Evolutionary conservation across 2,329 filamentous ascomycete genomes (phyloP).

Genomic region (Aphanoascus verrucosus): DNA sequence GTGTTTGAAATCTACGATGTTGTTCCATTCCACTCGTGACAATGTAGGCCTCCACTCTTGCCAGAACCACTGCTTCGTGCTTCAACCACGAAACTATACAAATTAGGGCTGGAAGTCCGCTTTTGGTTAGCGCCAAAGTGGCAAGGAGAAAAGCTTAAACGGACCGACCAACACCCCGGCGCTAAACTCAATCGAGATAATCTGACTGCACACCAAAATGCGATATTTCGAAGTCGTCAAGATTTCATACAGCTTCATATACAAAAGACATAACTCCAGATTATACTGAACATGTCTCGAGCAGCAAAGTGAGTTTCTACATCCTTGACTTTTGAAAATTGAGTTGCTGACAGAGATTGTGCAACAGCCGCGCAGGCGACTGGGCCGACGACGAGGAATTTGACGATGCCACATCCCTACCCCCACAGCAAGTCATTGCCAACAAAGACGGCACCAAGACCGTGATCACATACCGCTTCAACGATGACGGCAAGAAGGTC

Average conservation of each 20-base stretch:
- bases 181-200: slow-evolving; percentile 7
- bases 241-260: slow-evolving; percentile 2
- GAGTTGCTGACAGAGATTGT: neutral
- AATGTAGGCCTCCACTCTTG: no score
- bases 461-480: slow-evolving; percentile 76
- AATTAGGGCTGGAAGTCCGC: slow-evolving; percentile 8
- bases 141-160: slow-evolving; percentile 2
- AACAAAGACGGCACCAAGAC: slow-evolving; percentile 99
- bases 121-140: neutral
- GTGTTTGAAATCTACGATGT: no score
- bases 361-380: slow-evolving; percentile 40
- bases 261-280: neutral
- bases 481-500: slow-evolving; percentile 89
- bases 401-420: slow-evolving; percentile 74
- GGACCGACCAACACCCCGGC: slow-evolving; percentile 1
- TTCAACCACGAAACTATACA: neutral
- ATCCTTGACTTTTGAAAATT: neutral
- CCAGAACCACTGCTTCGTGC: no score
- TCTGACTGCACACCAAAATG: slow-evolving; percentile 12
- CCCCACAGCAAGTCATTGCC: slow-evolving; percentile 74
- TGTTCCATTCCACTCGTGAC: no score
- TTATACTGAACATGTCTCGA: slow-evolving; percentile 4
- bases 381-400: slow-evolving; percentile 91
- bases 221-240: slow-evolving; percentile 1
- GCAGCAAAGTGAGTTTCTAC: slow-evolving; percentile 6